Evolutionary conservation across 2,329 filamentous ascomycete species (phyloP), one percentile per base, ranked within the genome.

Genomic region (Claviceps sorghi): DNA sequence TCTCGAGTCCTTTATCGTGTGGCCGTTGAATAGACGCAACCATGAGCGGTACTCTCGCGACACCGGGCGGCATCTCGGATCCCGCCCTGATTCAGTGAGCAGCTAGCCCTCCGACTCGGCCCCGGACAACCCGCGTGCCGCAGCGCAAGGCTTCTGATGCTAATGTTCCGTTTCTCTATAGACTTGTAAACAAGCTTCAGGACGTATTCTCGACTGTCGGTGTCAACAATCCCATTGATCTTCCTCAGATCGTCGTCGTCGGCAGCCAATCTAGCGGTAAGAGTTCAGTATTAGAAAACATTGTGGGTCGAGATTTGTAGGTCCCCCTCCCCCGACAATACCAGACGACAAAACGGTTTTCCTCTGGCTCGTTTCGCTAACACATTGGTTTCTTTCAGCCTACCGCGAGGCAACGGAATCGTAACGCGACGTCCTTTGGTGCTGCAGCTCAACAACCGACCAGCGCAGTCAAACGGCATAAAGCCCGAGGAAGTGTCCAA

Each of bases 161-260:
- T 59, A 50, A 59, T 15, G 22, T 13, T 45, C 11, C 4, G 2
- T 11, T 17, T 7, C 17, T 42, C 21, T 30, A 52, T 29, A 84
- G 80, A 65, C 85, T 97, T 62, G 93, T 98, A 68, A 98, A 98
- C 78, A 97, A 95, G 77, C 83, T 98, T 48, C 93, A 98, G 69
- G 93, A 98, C 88, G 93, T 98, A 61, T 98, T 98, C 68, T 85
- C 91, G 57, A 97, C 93, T 43, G 93, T 98, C 61, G 93, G 93
- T 62, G 93, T 97, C 65, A 93, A 95, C 80, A 98, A 98, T 72
- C 93, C 93, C 57, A 98, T 98, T 77, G 93, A 98, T 75, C 74
- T 98, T 58, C 93, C 93, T 52, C 93, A 98, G 75, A 98, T 98
- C 68, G 91, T 86, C 61, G 93, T 98, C 60, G 93, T 98, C 53